Base-by-base conservation (phyloP, 2,329 filamentous ascomycete species). In the Aspergillus nomiae region DNA sequence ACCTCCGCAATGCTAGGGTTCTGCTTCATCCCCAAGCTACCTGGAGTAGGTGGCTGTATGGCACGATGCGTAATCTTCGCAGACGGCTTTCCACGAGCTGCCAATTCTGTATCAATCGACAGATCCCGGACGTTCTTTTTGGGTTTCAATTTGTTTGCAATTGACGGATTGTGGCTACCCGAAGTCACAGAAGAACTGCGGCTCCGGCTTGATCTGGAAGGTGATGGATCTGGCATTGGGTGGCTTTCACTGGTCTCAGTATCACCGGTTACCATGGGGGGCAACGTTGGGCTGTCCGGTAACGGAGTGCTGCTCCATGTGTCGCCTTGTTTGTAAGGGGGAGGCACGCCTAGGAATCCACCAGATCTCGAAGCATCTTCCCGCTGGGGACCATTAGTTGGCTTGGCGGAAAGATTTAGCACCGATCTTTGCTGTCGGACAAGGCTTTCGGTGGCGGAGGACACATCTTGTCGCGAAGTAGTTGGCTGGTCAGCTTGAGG, bases 1-100 rank as follows among this genome's bases (percentile, higher is more conserved):
- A 80, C 73, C 62, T 80, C 77, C 59, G 77, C 77, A 63, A 80
- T 79, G 59, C 73, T 80, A 19, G 75, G 71, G 54, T 72, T 72
- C 41, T 69, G 70, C 46, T 71, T 73, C 56, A 62, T 53, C 24
- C 69, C 65, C 24, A 61, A 54, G 12, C 56, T 69, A n/a, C 66
- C 74, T 1, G 76, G 76, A 3, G 73, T 78, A 36, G 76, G 74
- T 30, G 77, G 77, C 61, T 76, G 75, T 28, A 77, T 76, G 19
- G 74, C 75, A 21, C 71, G 66, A 57, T 78, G 77, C 8, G 69
- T 61, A 30, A 79, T 75, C 61, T 76, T 78, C n/a, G 69, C 62
- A 36, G 64, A 67, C 8, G 70, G 65, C 53, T 69, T 72, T 53
- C 72, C 71, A 41, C 68, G 68, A 41, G 76, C 65, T 19, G 78